Percentiles rank a stretch among this genome's conserved stretches.
phyloP scores from a whole-genome alignment of 768 basidiomycete species.

The Pholiota molesta region DNA sequence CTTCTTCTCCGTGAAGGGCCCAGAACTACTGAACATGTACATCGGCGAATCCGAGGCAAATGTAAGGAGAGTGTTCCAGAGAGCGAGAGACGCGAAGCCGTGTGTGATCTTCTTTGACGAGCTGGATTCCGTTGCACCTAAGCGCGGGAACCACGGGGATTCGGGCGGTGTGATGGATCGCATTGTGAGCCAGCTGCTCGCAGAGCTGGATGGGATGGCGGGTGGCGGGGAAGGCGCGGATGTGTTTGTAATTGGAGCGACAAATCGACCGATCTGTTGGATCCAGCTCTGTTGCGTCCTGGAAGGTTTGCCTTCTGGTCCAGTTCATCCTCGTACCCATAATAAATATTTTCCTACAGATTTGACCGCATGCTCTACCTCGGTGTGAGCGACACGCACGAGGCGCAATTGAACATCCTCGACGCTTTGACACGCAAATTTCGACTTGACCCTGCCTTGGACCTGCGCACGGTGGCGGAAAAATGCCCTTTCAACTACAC shows the following conservation, averaged over 20 bases:
- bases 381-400: slow-evolving; percentile 86
- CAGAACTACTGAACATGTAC: slow-evolving; percentile 97
- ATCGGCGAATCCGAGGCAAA: slow-evolving; percentile 99
- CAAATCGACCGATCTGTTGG: slow-evolving; percentile 90
- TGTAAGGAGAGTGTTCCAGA: slow-evolving; percentile 89
- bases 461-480: slow-evolving; percentile 65
- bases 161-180: slow-evolving; percentile 98
- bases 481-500: slow-evolving; percentile 92
- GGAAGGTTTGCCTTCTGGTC: slow-evolving; percentile 65
- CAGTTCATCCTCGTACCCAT: neutral
- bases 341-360: slow-evolving; percentile 41
- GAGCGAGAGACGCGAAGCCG: slow-evolving; percentile 87
- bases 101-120: slow-evolving; percentile 98
- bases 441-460: slow-evolving; percentile 68
- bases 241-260: slow-evolving; percentile 95
- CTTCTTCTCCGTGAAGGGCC: slow-evolving; percentile 97
- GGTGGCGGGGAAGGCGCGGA: slow-evolving; percentile 60
- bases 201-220: slow-evolving; percentile 92
- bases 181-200: slow-evolving; percentile 92
- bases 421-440: slow-evolving; percentile 94
- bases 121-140: slow-evolving; percentile 92
- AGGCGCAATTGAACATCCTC: slow-evolving; percentile 84
- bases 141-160: slow-evolving; percentile 93
- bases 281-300: slow-evolving; percentile 86
- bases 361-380: slow-evolving; percentile 98